These are phyloP conservation scores for Vaccinium corymbosum DNA, from an alignment of 148 eudicot species.

Conservation along the genomic window DNA sequence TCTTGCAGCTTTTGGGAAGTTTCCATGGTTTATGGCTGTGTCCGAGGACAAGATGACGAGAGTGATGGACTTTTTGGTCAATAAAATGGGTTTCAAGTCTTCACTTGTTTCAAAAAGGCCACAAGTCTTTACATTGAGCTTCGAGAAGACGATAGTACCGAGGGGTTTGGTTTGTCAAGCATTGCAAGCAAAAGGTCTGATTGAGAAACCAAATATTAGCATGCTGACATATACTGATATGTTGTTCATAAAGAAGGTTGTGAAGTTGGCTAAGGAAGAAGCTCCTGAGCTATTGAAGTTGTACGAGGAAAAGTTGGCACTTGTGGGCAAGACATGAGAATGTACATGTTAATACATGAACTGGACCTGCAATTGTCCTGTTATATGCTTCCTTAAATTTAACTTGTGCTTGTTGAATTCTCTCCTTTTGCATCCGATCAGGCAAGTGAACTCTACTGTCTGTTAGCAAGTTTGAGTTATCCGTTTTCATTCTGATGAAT, in stretches of 20 bases:
- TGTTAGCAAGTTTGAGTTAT: not conserved
- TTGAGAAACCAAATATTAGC: not conserved
- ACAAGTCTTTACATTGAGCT: constrained; percentile 6
- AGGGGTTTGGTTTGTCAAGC: constrained; percentile 23
- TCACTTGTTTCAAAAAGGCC: constrained; percentile 16
- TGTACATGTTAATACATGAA: not conserved
- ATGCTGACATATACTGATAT: not conserved
- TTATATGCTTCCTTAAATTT: not conserved
- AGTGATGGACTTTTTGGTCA: constrained; percentile 22
- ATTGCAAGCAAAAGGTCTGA: constrained; percentile 21
- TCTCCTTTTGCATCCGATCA: not conserved
- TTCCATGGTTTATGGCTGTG: not conserved
- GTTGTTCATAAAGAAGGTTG: constrained; percentile 1
- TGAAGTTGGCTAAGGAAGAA: constrained; percentile 7
- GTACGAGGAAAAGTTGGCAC: constrained; percentile 14
- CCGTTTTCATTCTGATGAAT: not conserved
- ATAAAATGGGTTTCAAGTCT: constrained; percentile 21
- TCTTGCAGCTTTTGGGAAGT: constrained; percentile 15
- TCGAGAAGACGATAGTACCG: constrained; percentile 23
- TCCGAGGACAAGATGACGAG: constrained; percentile 24
- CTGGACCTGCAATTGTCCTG: not conserved
- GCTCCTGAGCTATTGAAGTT: constrained; percentile 28
- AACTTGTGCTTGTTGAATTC: not conserved
- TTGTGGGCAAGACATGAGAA: not conserved
- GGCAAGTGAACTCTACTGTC: not conserved